These are phyloP conservation scores for Populus hybrid DNA, from an alignment of 441 rosid species.

Conservation along the genomic window DNA sequence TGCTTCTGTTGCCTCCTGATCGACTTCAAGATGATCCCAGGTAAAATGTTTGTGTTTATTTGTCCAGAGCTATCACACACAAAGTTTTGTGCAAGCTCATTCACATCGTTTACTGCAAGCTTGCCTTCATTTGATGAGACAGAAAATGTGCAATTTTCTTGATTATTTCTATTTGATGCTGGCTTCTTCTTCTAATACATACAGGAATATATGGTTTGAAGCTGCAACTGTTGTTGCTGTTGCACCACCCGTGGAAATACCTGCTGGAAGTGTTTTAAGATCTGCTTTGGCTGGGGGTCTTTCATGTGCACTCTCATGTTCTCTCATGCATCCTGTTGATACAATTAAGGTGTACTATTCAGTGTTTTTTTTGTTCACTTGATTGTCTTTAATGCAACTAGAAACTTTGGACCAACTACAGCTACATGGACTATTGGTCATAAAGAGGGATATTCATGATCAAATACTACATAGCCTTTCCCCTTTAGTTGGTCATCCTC, in stretches of 20 bases:
- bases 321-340: conserved; percentile 88
- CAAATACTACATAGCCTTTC: neutral
- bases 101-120: neutral
- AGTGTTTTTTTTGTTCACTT: neutral
- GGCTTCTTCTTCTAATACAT: conserved; percentile 19
- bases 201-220: conserved; percentile 94
- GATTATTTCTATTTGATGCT: conserved; percentile 4
- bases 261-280: conserved; percentile 81
- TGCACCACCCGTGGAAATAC: conserved; percentile 82
- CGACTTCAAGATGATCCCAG: conserved; percentile 93
- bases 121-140: neutral
- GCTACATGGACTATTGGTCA: neutral
- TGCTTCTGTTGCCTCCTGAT: conserved; percentile 92
- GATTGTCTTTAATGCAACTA: neutral
- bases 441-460: neutral
- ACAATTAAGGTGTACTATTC: conserved; percentile 66
- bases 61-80: conserved; percentile 2
- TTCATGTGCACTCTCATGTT: conserved; percentile 84
- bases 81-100: neutral
- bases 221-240: conserved; percentile 96
- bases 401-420: neutral
- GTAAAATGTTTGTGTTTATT: conserved; percentile 39
- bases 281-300: conserved; percentile 99
- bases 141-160: neutral
- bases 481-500: neutral